Evolutionary conservation across 495 filamentous ascomycete species (phyloP).

Genomic region (Ramalina intermedia): DNA sequence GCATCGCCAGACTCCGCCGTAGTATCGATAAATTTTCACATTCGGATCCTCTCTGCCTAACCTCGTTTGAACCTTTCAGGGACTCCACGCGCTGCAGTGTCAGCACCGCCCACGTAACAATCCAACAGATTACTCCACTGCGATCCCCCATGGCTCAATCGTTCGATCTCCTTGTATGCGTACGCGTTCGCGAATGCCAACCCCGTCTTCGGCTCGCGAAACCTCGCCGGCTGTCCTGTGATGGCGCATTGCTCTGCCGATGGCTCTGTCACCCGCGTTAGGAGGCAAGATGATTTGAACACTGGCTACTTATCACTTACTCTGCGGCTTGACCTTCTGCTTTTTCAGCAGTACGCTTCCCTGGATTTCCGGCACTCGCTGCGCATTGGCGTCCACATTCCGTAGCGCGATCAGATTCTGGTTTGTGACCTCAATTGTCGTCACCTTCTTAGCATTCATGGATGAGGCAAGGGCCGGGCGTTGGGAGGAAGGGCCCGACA

Average conservation of each 20-base stretch:
- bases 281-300: not conserved
- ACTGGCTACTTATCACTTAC: conserved; percentile 20
- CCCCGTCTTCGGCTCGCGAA: conserved; percentile 62
- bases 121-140: conserved; percentile 62
- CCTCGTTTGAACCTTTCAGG: conserved; percentile 42
- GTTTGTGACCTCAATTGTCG: conserved; percentile 30
- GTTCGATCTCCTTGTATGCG: conserved; percentile 59
- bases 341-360: conserved; percentile 42
- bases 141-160: conserved; percentile 40
- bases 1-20: not conserved
- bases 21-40: not conserved
- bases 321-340: conserved; percentile 36
- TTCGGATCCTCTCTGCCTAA: not conserved
- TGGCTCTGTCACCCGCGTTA: conserved; percentile 26
- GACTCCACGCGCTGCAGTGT: conserved; percentile 49
- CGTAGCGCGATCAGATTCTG: conserved; percentile 38
- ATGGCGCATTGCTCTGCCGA: conserved; percentile 54
- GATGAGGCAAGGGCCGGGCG: conserved; percentile 9
- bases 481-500: not conserved
- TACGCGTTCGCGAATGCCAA: conserved; percentile 60
- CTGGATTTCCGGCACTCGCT: conserved; percentile 15
- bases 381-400: conserved; percentile 36
- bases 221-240: conserved; percentile 62
- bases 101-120: conserved; percentile 53
- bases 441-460: conserved; percentile 20